Conservation (phyloP, 202 grass and related monocot genomes). For the Elaeis oleifera region DNA sequence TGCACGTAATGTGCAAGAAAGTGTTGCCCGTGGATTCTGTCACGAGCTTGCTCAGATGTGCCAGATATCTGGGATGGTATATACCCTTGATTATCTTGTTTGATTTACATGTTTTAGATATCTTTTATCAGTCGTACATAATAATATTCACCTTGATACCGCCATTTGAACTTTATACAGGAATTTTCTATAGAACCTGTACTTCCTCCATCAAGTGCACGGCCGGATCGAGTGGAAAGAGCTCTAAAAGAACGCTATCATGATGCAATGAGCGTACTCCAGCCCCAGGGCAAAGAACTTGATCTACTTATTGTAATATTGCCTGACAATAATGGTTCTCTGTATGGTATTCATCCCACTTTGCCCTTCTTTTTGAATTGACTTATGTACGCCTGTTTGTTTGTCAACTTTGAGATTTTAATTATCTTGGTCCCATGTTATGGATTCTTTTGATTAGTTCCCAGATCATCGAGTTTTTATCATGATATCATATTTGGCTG, state of each 20-base stretch:
- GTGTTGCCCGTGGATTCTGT: too few relatives aligned
- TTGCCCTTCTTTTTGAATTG: not conserved
- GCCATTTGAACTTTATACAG: too few relatives aligned
- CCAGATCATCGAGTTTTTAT: not conserved
- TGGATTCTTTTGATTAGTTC: not conserved
- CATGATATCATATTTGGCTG: not conserved
- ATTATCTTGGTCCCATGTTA: not conserved
- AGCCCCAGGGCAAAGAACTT: slow-evolving; percentile 12
- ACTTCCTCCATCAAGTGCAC: not conserved
- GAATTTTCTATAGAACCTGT: not conserved
- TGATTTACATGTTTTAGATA: too few relatives aligned
- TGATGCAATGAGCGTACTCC: slow-evolving; percentile 12
- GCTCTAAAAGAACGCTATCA: slow-evolving; percentile 4
- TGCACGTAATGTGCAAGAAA: too few relatives aligned
- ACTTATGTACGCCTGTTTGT: not conserved
- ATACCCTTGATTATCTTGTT: too few relatives aligned
- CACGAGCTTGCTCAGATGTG: too few relatives aligned
- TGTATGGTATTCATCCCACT: slow-evolving; percentile 10
- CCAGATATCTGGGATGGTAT: too few relatives aligned
- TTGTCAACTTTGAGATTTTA: not conserved
- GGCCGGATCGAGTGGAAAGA: slow-evolving; percentile 9
- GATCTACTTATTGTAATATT: slow-evolving; percentile 15
- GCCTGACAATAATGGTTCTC: slow-evolving; percentile 19
- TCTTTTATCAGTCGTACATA: too few relatives aligned
- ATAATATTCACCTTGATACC: too few relatives aligned